These are phyloP conservation scores for Fusarium ramigenum DNA, from an alignment of 2,329 filamentous ascomycete species.

Conservation along the genomic window DNA sequence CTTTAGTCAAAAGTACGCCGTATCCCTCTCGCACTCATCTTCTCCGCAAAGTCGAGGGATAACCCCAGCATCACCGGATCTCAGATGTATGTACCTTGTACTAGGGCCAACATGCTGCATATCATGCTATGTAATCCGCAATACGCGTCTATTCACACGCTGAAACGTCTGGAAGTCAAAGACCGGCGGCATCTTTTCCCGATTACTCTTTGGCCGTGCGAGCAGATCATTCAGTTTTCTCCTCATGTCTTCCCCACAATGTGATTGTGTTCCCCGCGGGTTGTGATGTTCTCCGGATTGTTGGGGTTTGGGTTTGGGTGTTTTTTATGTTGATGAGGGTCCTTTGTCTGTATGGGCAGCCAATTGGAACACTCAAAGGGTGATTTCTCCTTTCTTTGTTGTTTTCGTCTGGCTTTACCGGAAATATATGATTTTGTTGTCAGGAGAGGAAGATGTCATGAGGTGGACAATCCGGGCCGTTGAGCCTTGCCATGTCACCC, in stretches of 20 bases:
- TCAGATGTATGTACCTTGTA: neutral
- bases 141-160: neutral
- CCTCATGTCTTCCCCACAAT: constrained; percentile 5
- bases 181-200: neutral
- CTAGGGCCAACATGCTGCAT: neutral
- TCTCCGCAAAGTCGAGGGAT: constrained; percentile 13
- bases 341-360: neutral
- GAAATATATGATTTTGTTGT: constrained; percentile 2
- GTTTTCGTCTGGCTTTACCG: neutral
- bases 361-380: neutral
- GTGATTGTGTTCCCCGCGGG: neutral
- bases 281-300: neutral
- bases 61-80: constrained; percentile 4
- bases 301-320: neutral
- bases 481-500: constrained; percentile 1
- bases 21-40: neutral
- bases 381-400: neutral
- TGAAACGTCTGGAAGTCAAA: constrained; percentile 16
- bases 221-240: neutral
- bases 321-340: neutral
- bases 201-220: neutral
- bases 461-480: constrained; percentile 7
- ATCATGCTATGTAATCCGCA: constrained; percentile 2
- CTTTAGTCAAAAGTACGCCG: neutral
- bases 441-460: constrained; percentile 10